phyloP scores from a whole-genome alignment of 805 yeast species.

The Candida sanyiensis region DNA sequence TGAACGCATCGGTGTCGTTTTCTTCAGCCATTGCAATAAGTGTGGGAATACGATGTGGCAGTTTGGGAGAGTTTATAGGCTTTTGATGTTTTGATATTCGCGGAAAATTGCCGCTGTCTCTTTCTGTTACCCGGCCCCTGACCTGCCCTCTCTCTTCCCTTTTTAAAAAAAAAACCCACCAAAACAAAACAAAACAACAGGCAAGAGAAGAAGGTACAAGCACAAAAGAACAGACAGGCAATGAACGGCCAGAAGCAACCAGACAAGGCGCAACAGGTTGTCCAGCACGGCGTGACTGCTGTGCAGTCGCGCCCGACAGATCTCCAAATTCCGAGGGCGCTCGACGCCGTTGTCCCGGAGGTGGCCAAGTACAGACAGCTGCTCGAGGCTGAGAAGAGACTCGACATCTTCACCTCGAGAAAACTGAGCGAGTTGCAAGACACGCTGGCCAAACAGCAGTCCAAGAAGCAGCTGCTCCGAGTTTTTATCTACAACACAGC shows the following conservation, averaged over 20 bases:
- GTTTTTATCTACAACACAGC: slow-evolving; percentile 77
- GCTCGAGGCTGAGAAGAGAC: slow-evolving; percentile 71
- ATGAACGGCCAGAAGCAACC: slow-evolving; percentile 5
- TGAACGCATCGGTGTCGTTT: slow-evolving; percentile 34
- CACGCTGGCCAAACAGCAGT: slow-evolving; percentile 37
- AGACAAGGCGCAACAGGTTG: slow-evolving; percentile 17
- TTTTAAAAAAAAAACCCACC: too few species aligned
- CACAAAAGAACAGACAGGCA: background rate
- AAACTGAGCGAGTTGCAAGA: slow-evolving; percentile 86
- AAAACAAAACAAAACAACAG: too few species aligned
- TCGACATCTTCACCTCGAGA: slow-evolving; percentile 77
- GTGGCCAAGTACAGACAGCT: slow-evolving; percentile 66
- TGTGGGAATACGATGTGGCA: too few species aligned
- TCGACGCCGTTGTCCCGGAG: slow-evolving; percentile 53
- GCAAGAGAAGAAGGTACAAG: too few species aligned
- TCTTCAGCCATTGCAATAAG: slow-evolving; percentile 4
- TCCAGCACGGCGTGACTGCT: slow-evolving; percentile 16
- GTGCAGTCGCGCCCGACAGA: slow-evolving; percentile 44
- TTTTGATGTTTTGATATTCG: too few species aligned
- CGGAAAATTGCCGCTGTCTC: too few species aligned
- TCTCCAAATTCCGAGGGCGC: slow-evolving; percentile 40
- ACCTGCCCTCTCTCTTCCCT: too few species aligned
- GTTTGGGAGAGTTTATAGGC: too few species aligned
- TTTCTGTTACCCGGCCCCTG: too few species aligned
- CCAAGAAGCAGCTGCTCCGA: slow-evolving; percentile 59